These are phyloP conservation scores for Ailanthus altissimus DNA, from an alignment of 345 rosid genomes.

Conservation along the genomic window DNA sequence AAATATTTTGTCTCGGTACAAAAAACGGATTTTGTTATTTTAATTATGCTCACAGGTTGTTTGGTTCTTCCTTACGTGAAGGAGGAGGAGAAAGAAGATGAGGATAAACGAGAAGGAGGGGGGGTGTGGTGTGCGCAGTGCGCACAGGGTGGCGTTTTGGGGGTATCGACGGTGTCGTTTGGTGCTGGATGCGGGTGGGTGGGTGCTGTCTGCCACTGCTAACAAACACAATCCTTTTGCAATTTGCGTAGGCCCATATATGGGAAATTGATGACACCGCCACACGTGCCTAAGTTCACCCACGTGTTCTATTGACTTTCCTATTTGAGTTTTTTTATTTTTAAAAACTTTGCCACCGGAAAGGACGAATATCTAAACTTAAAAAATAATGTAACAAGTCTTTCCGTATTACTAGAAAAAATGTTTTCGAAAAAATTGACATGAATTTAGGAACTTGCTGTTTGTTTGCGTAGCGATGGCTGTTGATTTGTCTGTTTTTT, in stretches of 20 bases:
- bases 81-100: neutral
- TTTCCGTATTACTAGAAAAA: no score
- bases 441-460: no score
- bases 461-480: no score
- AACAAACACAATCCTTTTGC: neutral
- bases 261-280: no score
- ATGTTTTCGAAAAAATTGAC: no score
- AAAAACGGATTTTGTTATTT: neutral
- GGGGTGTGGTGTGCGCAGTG: neutral
- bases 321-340: neutral
- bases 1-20: neutral
- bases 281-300: neutral
- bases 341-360: neutral
- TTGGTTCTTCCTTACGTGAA: neutral
- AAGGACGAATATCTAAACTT: neutral
- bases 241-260: neutral
- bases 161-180: neutral
- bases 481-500: no score
- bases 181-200: neutral
- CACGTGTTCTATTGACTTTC: neutral
- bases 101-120: neutral
- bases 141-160: neutral
- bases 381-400: no score
- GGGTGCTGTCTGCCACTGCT: neutral
- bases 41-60: neutral